phyloP scores from a whole-genome alignment of 2,329 filamentous ascomycete species.

The Phialophora tarda region DNA sequence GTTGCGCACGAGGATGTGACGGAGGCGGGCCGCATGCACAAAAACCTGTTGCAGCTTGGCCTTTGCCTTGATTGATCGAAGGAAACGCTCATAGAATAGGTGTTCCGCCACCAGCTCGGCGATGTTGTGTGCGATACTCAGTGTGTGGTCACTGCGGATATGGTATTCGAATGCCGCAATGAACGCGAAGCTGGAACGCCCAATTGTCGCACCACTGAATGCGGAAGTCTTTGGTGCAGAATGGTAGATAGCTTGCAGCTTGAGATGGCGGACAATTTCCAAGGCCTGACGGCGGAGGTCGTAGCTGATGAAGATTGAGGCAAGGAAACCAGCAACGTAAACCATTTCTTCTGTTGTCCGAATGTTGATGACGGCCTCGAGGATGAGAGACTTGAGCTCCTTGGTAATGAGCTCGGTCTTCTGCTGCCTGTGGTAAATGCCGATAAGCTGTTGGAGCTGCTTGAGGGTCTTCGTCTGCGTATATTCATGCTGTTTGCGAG shows the following conservation, averaged over 20 bases:
- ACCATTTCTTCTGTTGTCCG: constrained; percentile 45
- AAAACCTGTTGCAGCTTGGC: constrained; percentile 46
- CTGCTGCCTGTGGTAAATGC: constrained; percentile 45
- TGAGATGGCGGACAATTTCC: constrained; percentile 54
- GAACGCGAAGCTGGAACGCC: constrained; percentile 51
- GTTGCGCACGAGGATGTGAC: constrained; percentile 43
- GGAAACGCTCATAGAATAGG: constrained; percentile 50
- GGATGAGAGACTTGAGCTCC: constrained; percentile 42
- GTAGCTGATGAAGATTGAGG: constrained; percentile 53
- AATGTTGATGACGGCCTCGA: constrained; percentile 46
- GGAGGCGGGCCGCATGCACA: constrained; percentile 43
- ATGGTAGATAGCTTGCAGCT: constrained; percentile 57
- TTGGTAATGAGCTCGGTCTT: constrained; percentile 43
- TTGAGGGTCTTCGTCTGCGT: constrained; percentile 49
- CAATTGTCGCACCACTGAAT: constrained; percentile 38
- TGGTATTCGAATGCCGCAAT: constrained; percentile 53
- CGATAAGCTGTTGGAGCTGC: constrained; percentile 47
- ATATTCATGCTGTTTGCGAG: constrained; percentile 47
- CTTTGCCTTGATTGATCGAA: constrained; percentile 43
- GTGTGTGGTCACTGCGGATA: constrained; percentile 45
- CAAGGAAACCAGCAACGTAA: constrained; percentile 51
- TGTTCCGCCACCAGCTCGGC: constrained; percentile 52
- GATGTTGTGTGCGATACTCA: constrained; percentile 50
- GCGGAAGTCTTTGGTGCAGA: constrained; percentile 42
- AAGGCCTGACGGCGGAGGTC: constrained; percentile 51